Base-by-base conservation (phyloP, 805 yeast species). In the Spathaspora gorwiae region DNA sequence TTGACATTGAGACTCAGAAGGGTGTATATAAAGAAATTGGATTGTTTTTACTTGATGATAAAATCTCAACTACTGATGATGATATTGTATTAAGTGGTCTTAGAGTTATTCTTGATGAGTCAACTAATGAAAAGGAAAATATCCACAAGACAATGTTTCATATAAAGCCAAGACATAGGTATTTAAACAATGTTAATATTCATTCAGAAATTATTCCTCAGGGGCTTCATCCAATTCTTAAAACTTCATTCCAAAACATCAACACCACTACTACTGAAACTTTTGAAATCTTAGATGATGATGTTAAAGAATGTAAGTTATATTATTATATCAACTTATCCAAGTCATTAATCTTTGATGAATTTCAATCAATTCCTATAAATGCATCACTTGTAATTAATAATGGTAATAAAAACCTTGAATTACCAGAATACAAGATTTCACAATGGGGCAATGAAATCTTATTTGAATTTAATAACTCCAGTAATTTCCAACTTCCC, bases 401-500 rank as follows among this genome's bases (percentile, higher is more conserved):
- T 24, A 58, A 56, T 42, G 76, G 76, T 1, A 51, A 60, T 7
- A 46, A 50, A 12, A 69, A 72, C 47, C 54, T 72, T 44, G 76
- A 72, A 51, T 54, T 68, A 10, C 76, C 76, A 0, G 72, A 55
- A 36, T 72, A 71, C 49, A 56, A 60, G 14, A 54, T 68, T 8
- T 26, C 45, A 2, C 59, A 59, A 41, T 71, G 76, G 76, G 76
- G 76, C 0, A 65, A 57, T 46, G 75, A 71, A 46, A 48, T 66
- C 4, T 51, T 72, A 31, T 45, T 69, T 38, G 68, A 65, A 45
- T 50, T 61, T 36, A 50, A 52, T 19, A 44, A 49, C 19, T 38
- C 40, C 10, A 29, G 27, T 11, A 19, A 14, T 3, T 10, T 35
- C 13, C 10, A 9, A 2, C 37, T 10, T 9, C 49, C 45, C 12